These are phyloP conservation scores for Entoloma clypeatum DNA, from an alignment of 1,284 basidiomycete genomes.

Conservation along the genomic window DNA sequence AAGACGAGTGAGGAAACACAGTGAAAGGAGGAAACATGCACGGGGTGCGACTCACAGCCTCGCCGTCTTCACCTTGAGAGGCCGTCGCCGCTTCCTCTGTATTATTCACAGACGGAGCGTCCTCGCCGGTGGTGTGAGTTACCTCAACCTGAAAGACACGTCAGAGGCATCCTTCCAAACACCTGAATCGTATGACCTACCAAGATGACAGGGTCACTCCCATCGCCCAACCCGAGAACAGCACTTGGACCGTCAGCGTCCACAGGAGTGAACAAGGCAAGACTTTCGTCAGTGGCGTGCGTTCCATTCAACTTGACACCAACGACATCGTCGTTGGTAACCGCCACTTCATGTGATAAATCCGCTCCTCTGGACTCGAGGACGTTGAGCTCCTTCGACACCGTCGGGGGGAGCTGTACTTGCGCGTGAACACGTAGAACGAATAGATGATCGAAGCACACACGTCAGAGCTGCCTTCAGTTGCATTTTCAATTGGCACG, in stretches of 20 bases:
- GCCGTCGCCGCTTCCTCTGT: too few species aligned
- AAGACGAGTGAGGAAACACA: too few species aligned
- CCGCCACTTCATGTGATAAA: slow-evolving; percentile 4
- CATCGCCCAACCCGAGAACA: neutral
- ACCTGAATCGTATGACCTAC: too few species aligned
- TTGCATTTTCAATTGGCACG: slow-evolving; percentile 9
- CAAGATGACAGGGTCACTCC: neutral
- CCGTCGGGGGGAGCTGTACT: slow-evolving; percentile 4
- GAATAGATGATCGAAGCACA: slow-evolving; percentile 2
- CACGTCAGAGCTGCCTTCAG: slow-evolving; percentile 13
- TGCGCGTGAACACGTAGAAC: slow-evolving; percentile 2
- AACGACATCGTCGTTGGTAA: slow-evolving; percentile 4
- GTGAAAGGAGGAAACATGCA: too few species aligned
- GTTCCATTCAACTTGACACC: slow-evolving; percentile 6
- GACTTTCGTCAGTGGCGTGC: slow-evolving; percentile 3
- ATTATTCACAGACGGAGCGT: too few species aligned
- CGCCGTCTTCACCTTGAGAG: too few species aligned
- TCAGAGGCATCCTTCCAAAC: too few species aligned
- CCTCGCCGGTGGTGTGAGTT: too few species aligned
- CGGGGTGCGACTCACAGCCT: too few species aligned
- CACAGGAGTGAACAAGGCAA: neutral
- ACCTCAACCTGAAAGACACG: too few species aligned
- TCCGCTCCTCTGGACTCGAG: neutral
- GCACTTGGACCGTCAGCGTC: neutral
- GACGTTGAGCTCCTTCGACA: too few species aligned